Conservation (phyloP, 2,329 filamentous ascomycete genomes). For the Fusarium burgessii region DNA sequence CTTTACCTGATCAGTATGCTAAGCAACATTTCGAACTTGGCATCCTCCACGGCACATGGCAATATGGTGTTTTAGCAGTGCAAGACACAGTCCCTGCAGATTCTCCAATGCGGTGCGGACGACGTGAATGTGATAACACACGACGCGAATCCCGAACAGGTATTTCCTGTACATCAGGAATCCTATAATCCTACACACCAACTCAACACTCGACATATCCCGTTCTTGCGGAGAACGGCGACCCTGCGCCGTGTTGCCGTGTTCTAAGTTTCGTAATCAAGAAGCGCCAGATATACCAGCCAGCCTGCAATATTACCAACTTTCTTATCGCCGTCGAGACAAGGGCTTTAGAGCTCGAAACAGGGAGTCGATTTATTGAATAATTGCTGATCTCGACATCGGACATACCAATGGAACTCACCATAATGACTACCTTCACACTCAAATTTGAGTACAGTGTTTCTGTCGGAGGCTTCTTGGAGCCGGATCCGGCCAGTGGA, state of each 20-base stretch:
- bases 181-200: not conserved
- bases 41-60: constrained; percentile 33
- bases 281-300: not conserved
- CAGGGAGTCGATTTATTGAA: not conserved
- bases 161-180: constrained; percentile 28
- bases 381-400: not conserved
- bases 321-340: not conserved
- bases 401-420: not conserved
- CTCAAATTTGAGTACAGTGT: not conserved
- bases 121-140: constrained; percentile 1
- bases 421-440: not conserved
- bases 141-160: constrained; percentile 31
- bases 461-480: constrained; percentile 10
- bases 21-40: constrained; percentile 37
- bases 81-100: constrained; percentile 33
- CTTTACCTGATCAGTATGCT: constrained; percentile 40
- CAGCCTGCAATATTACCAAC: not conserved
- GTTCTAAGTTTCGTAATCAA: constrained; percentile 1
- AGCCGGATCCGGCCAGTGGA: constrained; percentile 33
- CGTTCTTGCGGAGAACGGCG: constrained; percentile 6
- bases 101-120: not conserved
- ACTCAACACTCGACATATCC: not conserved
- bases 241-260: constrained; percentile 7
- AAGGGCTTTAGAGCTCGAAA: not conserved
- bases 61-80: constrained; percentile 28